These are phyloP conservation scores for Fusarium chuoi DNA, from an alignment of 2,329 filamentous ascomycete genomes.

Conservation along the genomic window DNA sequence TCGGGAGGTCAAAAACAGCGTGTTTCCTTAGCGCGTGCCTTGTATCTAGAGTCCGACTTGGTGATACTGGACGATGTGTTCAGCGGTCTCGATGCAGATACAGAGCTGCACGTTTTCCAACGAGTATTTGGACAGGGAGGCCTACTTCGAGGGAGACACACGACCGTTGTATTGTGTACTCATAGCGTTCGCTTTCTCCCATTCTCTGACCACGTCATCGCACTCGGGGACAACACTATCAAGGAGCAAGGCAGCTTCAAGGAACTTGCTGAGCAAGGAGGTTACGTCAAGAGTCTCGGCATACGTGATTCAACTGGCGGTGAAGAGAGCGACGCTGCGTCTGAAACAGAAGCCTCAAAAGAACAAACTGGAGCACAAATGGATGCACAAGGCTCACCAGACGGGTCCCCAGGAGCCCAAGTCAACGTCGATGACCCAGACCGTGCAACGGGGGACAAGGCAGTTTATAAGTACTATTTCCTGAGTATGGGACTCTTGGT, in stretches of 20 bases:
- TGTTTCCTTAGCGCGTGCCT: conserved; percentile 55
- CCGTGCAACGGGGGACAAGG: conserved; percentile 46
- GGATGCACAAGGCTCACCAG: neutral
- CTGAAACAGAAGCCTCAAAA: neutral
- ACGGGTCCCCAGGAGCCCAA: neutral
- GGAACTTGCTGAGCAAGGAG: conserved; percentile 44
- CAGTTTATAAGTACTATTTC: conserved; percentile 50
- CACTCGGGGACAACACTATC: conserved; percentile 53
- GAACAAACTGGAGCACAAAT: conserved; percentile 10
- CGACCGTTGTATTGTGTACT: conserved; percentile 55
- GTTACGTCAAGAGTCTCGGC: conserved; percentile 52
- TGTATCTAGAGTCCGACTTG: conserved; percentile 55
- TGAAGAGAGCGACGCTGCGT: neutral
- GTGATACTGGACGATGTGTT: conserved; percentile 59
- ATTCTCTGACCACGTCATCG: conserved; percentile 58
- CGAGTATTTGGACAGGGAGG: conserved; percentile 55
- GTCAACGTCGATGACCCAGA: conserved; percentile 25
- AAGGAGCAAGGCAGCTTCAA: conserved; percentile 53
- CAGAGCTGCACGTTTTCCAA: conserved; percentile 55
- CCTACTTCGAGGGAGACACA: conserved; percentile 49
- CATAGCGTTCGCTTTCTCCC: conserved; percentile 48
- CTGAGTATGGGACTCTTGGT: conserved; percentile 38
- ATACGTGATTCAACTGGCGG: conserved; percentile 33
- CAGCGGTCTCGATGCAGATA: conserved; percentile 57
- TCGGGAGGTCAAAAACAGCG: conserved; percentile 56